A percentile compares a stretch with the other conserved stretches of the same genome.
Conservation (phyloP, 345 rosid genomes). For the Salix koriyanagi region DNA sequence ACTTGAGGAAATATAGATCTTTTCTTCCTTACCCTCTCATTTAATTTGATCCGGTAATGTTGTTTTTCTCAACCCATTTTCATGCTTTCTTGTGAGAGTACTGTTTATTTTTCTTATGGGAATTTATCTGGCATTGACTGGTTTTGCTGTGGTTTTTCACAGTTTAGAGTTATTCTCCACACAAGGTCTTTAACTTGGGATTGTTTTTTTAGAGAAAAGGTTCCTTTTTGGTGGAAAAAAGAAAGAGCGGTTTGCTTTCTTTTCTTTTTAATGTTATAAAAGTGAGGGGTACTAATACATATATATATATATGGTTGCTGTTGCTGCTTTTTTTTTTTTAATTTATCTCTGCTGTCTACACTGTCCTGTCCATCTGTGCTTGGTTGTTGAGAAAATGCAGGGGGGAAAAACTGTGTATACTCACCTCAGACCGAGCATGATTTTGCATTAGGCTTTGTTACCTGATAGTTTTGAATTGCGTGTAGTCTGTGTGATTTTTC, state of each 20-base stretch:
- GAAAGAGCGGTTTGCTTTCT: background rate
- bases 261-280: background rate
- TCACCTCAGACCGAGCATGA: background rate
- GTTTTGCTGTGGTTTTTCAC: background rate
- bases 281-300: background rate
- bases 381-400: conserved; percentile 22
- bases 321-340: background rate
- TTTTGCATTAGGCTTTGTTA: background rate
- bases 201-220: conserved; percentile 10
- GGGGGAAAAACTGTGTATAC: background rate
- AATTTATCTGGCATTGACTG: background rate
- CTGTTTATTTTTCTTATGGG: background rate
- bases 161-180: conserved; percentile 1
- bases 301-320: background rate
- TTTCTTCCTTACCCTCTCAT: background rate
- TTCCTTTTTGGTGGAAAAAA: conserved; percentile 8
- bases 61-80: background rate
- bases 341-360: background rate
- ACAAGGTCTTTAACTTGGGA: conserved; percentile 12
- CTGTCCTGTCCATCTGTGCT: conserved; percentile 1
- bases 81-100: background rate
- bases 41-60: background rate
- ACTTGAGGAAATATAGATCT: conserved; percentile 1
- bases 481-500: background rate
- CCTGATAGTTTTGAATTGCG: too few relatives aligned